Base-by-base conservation (phyloP, 345 rosid species). In the Eucalyptus brandiana region DNA sequence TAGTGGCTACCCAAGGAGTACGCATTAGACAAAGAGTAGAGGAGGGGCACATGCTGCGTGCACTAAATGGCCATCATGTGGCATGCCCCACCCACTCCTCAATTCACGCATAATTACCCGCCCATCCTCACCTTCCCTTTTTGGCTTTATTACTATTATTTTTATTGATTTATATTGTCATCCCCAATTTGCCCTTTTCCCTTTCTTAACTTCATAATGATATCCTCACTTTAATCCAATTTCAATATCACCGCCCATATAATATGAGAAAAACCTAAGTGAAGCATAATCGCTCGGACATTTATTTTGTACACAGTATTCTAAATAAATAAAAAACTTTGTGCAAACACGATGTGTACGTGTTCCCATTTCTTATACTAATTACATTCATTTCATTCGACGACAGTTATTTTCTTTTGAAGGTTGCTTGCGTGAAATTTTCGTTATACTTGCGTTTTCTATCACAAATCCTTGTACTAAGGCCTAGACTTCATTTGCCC, bases 101-200 rank as follows among this genome's bases (percentile, higher is more conserved):
- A 92, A 93, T 93, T 92, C 88, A 58, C 92, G 94, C 95, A 92
- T 90, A 67, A 90, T 93, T 87, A 88, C 91, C 45, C 91, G 91
- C 76, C 89, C 92, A 42, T 21, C 50, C 19, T 24, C 32, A 15
- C 83, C 69, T n/a, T 16, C 50, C 17, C 14, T 23, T 24, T n/a
- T 23, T 11, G 24, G 24, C 13, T 76, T 72, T 34, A 30, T 69
- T 60, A 34, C 3, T 32, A 4, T 17, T 58, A 14, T 40, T 7
- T 2, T 26, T 56, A 58, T 56, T 87, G 23, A 37, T 87, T 16
- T 8, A 48, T 8, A 47, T 86, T 32, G 62, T 32, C 62, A 42
- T 86, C 53, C 47, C 67, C 47, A 49, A 45, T 45, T 19, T 62
- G 26, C 40, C 28, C 85, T 76, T 76, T 21, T 11, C 47, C 83